phyloP scores from a whole-genome alignment of 148 eudicot genomes.

The Rhododendron molle region DNA sequence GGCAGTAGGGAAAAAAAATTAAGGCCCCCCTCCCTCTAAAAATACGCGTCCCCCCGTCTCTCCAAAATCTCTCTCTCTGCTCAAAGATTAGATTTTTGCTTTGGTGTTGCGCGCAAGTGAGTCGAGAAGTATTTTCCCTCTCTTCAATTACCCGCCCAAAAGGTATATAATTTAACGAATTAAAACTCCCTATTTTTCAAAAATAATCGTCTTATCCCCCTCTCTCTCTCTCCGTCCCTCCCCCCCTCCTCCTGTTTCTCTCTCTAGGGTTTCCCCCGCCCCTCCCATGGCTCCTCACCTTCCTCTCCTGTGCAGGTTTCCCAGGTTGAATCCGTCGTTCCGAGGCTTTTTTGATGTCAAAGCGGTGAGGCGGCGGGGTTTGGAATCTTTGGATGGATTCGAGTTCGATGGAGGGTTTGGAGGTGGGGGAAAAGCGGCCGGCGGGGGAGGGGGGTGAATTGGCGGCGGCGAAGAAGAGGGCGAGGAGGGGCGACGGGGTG shows the following conservation, averaged over 20 bases:
- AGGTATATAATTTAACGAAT: conserved; percentile 30
- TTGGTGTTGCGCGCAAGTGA: not conserved
- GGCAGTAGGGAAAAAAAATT: not conserved
- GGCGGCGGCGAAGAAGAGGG: conserved; percentile 27
- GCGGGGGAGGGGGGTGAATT: conserved; percentile 23
- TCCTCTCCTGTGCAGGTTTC: conserved; percentile 41
- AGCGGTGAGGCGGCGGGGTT: not conserved
- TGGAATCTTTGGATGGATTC: conserved; percentile 24
- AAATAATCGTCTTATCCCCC: conserved; percentile 2
- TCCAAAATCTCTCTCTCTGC: conserved; percentile 6
- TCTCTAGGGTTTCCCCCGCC: conserved; percentile 52
- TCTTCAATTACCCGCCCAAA: conserved; percentile 20
- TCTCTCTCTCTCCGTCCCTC: not conserved
- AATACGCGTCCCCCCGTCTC: conserved; percentile 6
- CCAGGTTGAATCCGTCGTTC: not conserved
- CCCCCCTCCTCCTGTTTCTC: conserved; percentile 14
- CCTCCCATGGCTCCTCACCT: conserved; percentile 26
- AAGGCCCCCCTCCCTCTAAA: conserved; percentile 1
- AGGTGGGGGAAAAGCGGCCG: conserved; percentile 28
- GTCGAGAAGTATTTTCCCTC: not conserved
- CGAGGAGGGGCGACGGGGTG: conserved; percentile 12
- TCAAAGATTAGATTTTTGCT: not conserved
- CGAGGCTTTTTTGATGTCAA: not conserved
- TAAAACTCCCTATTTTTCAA: conserved; percentile 22
- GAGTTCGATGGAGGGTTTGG: conserved; percentile 7